phyloP scores from a whole-genome alignment of 306 rosid species.

The Prunus mume region DNA sequence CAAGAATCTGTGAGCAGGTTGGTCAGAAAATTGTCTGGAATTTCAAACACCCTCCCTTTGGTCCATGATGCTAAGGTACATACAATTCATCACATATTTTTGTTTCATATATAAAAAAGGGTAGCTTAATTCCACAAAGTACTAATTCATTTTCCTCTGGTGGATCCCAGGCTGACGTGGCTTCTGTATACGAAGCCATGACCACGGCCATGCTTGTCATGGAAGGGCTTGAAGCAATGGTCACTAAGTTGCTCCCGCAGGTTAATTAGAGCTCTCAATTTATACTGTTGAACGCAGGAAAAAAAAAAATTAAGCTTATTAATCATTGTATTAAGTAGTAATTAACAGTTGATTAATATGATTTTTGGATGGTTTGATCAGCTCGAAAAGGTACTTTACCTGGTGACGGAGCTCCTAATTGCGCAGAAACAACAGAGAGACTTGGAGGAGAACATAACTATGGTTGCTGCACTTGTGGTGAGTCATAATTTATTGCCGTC shows the following conservation, averaged over 20 bases:
- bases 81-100: no score
- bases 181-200: constrained; percentile 46
- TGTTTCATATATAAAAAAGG: no score
- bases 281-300: background rate
- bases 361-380: constrained; percentile 22
- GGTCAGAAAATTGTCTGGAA: constrained; percentile 44
- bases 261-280: constrained; percentile 22
- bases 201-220: constrained; percentile 40
- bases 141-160: background rate
- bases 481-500: constrained; percentile 10
- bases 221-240: constrained; percentile 38
- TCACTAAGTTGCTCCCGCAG: constrained; percentile 39
- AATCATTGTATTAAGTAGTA: background rate
- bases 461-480: constrained; percentile 41
- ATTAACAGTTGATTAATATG: background rate
- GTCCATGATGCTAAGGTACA: constrained; percentile 49
- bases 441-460: constrained; percentile 28
- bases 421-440: constrained; percentile 47
- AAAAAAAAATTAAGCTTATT: background rate
- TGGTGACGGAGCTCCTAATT: constrained; percentile 60
- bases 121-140: constrained; percentile 28
- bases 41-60: constrained; percentile 48
- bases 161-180: constrained; percentile 42
- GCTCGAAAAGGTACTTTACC: constrained; percentile 54
- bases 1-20: constrained; percentile 53